Percentiles rank a stretch among this genome's conserved stretches.
Evolutionary conservation across 768 basidiomycete genomes (phyloP).

Genomic region (Boletus barrowsii): DNA sequence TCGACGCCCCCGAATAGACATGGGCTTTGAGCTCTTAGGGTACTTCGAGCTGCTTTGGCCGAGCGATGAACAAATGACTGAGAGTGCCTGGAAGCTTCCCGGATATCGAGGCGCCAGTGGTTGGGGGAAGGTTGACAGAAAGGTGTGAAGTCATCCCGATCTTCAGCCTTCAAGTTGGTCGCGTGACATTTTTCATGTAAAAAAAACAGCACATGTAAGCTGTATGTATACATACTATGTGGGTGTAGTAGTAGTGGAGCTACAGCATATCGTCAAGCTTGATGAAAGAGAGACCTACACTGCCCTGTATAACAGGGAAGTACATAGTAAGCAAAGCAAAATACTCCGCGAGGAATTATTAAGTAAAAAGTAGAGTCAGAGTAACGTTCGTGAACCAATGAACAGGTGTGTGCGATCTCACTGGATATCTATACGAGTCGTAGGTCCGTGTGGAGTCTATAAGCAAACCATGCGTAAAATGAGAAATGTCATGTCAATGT

Average conservation of each 20-base stretch:
- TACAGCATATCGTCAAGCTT: not conserved
- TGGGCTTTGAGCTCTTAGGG: not conserved
- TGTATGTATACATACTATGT: no score
- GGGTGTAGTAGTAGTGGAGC: not conserved
- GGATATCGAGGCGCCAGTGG: constrained; percentile 2
- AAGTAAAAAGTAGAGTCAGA: not conserved
- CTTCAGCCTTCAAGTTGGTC: no score
- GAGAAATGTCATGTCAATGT: not conserved
- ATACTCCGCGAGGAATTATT: not conserved
- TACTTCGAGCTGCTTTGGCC: constrained; percentile 10
- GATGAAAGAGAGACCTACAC: not conserved
- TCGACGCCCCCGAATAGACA: constrained; percentile 23
- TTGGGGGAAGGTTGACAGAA: constrained; percentile 17
- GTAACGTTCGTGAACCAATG: not conserved
- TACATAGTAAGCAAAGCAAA: not conserved
- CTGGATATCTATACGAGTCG: not conserved
- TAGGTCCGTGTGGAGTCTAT: constrained; percentile 9
- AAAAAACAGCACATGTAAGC: no score
- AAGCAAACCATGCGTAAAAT: not conserved
- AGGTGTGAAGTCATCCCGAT: not conserved
- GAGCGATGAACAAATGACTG: constrained; percentile 37
- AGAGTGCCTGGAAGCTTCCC: constrained; percentile 39
- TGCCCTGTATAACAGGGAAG: not conserved
- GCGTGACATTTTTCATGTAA: no score
- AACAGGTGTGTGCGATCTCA: not conserved